These are phyloP conservation scores for Tilletia caries DNA, from an alignment of 1,284 basidiomycete genomes.

Conservation along the genomic window DNA sequence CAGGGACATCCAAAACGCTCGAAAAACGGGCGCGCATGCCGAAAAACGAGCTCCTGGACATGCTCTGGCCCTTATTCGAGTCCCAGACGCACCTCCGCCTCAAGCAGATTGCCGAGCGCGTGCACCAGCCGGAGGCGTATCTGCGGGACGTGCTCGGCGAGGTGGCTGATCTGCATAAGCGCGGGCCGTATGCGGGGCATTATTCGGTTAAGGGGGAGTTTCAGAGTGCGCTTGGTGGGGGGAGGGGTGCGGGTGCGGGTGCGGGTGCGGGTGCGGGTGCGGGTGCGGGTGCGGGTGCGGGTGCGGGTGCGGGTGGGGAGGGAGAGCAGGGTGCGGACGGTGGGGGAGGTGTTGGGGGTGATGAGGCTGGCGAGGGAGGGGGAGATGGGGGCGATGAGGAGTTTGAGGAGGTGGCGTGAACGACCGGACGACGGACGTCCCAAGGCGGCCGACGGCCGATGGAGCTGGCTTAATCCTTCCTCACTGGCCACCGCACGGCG, in stretches of 20 bases:
- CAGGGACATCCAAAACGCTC: slow-evolving; percentile 17
- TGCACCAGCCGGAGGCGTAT: slow-evolving; percentile 86
- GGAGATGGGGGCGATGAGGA: neutral
- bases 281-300: neutral
- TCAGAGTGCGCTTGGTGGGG: neutral
- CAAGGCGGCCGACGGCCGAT: no score
- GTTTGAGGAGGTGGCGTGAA: neutral
- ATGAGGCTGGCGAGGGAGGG: neutral
- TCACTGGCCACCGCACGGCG: no score
- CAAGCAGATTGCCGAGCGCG: slow-evolving; percentile 71
- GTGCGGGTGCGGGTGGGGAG: neutral
- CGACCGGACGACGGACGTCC: no score
- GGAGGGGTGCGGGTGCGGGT: neutral
- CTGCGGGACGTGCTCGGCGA: slow-evolving; percentile 80
- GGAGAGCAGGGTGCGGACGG: neutral
- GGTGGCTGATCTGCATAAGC: slow-evolving; percentile 75
- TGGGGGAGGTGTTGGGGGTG: neutral
- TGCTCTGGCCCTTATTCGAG: slow-evolving; percentile 75
- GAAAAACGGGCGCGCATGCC: slow-evolving; percentile 85
- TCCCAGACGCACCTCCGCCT: slow-evolving; percentile 79
- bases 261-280: neutral
- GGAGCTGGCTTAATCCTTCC: no score
- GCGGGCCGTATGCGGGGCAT: slow-evolving; percentile 63
- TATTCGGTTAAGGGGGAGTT: slow-evolving; percentile 54
- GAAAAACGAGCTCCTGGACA: slow-evolving; percentile 79